Evolutionary conservation across 2,329 filamentous ascomycete genomes (phyloP), one percentile per base, ranked within the genome.

Genomic region (Grosmannia clavigera): DNA sequence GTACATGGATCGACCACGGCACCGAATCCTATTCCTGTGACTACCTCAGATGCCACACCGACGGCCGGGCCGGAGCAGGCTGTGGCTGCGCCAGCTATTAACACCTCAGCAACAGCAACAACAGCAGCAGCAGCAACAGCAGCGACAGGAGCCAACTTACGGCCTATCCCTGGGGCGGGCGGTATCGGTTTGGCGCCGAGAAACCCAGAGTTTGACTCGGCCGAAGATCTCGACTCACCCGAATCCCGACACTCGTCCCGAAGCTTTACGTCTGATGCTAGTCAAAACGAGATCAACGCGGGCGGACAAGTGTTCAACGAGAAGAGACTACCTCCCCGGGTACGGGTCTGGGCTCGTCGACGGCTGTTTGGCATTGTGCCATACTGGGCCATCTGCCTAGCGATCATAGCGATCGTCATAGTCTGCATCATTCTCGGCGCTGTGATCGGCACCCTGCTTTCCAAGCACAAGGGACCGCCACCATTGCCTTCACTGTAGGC

Each of bases 181-280:
- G 82, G 83, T 19, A 74, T 85, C 35, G 83, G 82, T 3, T 70
- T 84, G 25, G 83, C 82, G 3, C 81, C 82, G 7, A 75, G 80
- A 31, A 80, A 86, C 62, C 83, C 83, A 0, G 83, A 85, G 64
- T 86, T 83, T 69, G 77, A 81, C 16, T 83, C 82, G 1, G 76
- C 74, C 5, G 82, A 83, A 52, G 78, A 84, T 56, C 69, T 83
- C 1, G 74, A 75, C 54, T 75, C 76, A 6, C 75, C 77, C 31
- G 74, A 74, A 31, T 80, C 81, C 16, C 76, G 76, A 7, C 75
- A 76, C 55, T 83, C 80, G 0, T 72, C 78, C 1, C 72, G 78
- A 48, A 85, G 81, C 64, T 75, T 78, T 50, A 70, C 69, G 5
- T 81, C 70, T 3, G 78, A 81, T 5, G 69, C 66, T 9, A 84